Percentiles rank a stretch among this genome's conserved stretches.
Conservation (phyloP, 768 basidiomycete species). For the Dentipellis fragilis region DNA sequence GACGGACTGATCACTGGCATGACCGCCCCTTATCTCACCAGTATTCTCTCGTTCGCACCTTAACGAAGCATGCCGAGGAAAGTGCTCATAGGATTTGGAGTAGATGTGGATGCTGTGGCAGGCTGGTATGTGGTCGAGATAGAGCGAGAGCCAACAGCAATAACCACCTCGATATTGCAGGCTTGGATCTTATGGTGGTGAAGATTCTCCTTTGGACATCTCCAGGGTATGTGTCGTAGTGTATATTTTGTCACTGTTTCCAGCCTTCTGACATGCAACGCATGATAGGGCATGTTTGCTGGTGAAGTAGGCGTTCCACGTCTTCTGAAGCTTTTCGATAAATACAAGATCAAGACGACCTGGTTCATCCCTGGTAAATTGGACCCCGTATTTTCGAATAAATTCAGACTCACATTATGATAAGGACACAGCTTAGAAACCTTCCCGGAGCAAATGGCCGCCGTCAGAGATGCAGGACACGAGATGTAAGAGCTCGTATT, state of each 20-base stretch:
- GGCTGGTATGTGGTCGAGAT: conserved; percentile 41
- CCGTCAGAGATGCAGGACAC: conserved; percentile 62
- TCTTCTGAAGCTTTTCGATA: conserved; percentile 60
- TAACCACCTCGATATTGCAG: conserved; percentile 19
- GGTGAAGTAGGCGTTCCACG: conserved; percentile 66
- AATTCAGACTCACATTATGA: background rate
- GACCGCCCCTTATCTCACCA: too few relatives aligned
- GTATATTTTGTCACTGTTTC: background rate
- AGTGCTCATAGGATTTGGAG: conserved; percentile 51
- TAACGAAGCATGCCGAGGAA: conserved; percentile 36
- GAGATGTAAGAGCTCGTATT: conserved; percentile 37
- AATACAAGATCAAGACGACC: conserved; percentile 57
- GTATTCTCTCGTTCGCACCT: too few relatives aligned
- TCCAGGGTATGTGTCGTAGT: conserved; percentile 33
- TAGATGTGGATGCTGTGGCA: conserved; percentile 70
- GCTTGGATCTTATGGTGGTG: conserved; percentile 70
- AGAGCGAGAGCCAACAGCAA: background rate
- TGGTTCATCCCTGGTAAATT: conserved; percentile 65
- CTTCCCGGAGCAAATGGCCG: conserved; percentile 60
- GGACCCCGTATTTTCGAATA: background rate
- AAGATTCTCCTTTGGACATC: conserved; percentile 61
- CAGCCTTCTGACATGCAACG: background rate
- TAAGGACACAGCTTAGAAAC: conserved; percentile 65
- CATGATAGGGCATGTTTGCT: conserved; percentile 51
- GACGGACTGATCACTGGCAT: too few relatives aligned